Evolutionary conservation across 2,329 filamentous ascomycete genomes (phyloP), one percentile per base, ranked within the genome.

Genomic region (Penicillium polonicum): DNA sequence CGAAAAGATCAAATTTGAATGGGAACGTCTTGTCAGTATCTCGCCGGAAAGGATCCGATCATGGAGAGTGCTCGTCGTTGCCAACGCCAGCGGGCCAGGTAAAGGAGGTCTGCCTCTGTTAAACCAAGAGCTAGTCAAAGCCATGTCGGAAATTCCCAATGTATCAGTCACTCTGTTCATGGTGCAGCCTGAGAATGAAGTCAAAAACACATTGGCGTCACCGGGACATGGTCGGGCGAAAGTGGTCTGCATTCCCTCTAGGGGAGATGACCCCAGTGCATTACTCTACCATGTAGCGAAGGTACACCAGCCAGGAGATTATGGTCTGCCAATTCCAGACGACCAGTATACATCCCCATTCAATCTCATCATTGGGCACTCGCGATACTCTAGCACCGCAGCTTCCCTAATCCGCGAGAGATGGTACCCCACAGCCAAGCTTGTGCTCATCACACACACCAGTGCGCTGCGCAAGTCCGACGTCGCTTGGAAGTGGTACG

Each of bases 111-210:
- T 51, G 13, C 48, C 48, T 15, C n/a, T 51, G 36, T 43, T 51
- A 27, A 51, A 51, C 17, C 36, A 51, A 43, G 48, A 51, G 42
- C 38, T 51, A 23, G 48, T 51, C 36, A 51, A 51, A n/a, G 48
- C 48, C n/a, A 51, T 51, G 19, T 43, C 48, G 27, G 48, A 42
- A 31, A 51, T 51, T 2, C 48, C 48, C 4, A 43, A 33, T 7
- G 9, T 38, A 33, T 42, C 48, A 25, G 48, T 51, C 17, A 43
- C 48, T 8, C 25, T 51, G 5, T 51, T 51, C 6, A 51, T 51
- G 36, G 27, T 51, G 42, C 38, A 50, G 8, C 25, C 36, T 17
- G 25, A 43, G 9, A 31, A 33, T 43, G 38, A 51, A 43, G 36
- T 13, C n/a, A 43, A 51, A 43, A 42, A 5, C 23, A 23, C 4